Evolutionary conservation across 441 rosid species (phyloP).

Genomic region (Pelargonium cotyledonis): DNA sequence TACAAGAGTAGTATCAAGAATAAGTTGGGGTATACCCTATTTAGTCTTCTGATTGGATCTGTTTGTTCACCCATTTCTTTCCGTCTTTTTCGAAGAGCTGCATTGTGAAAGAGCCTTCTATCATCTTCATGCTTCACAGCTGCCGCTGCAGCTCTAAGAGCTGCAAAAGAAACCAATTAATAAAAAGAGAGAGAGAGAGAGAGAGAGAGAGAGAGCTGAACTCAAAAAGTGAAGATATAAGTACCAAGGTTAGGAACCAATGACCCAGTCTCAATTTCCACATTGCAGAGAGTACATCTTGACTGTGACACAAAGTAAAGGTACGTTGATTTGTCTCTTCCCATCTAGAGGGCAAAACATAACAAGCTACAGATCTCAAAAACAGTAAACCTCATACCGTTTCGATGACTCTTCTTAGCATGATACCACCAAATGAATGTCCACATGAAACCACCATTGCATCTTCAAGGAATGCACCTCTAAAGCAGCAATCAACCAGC

Average conservation of each 20-base stretch:
- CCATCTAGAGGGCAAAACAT: slow-evolving; percentile 16
- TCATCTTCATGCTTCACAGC: slow-evolving; percentile 90
- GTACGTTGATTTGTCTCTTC: slow-evolving; percentile 24
- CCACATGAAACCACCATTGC: slow-evolving; percentile 87
- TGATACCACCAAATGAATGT: slow-evolving; percentile 93
- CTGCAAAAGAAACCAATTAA: slow-evolving; percentile 35
- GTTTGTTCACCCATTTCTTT: slow-evolving; percentile 81
- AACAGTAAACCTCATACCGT: slow-evolving; percentile 37
- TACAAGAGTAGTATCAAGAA: background rate
- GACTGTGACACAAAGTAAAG: slow-evolving; percentile 56
- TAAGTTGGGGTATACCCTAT: slow-evolving; percentile 35
- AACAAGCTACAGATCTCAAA: background rate
- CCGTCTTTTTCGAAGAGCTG: slow-evolving; percentile 83
- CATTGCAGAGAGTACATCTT: slow-evolving; percentile 83
- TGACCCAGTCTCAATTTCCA: slow-evolving; percentile 61
- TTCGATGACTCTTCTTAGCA: slow-evolving; percentile 82
- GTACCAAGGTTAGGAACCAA: slow-evolving; percentile 83
- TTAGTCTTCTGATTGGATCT: slow-evolving; percentile 54
- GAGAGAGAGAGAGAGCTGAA: background rate
- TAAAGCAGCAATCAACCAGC: slow-evolving; percentile 27
- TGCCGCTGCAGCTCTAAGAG: slow-evolving; percentile 88
- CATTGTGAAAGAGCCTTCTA: slow-evolving; percentile 79
- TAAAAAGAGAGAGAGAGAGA: slow-evolving; percentile 8
- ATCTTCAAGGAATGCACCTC: slow-evolving; percentile 96
- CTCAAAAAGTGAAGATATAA: slow-evolving; percentile 20